These are phyloP conservation scores for Chytriomyces confervae DNA, from an alignment of 192 early-diverging fungal genomes.

Conservation along the genomic window DNA sequence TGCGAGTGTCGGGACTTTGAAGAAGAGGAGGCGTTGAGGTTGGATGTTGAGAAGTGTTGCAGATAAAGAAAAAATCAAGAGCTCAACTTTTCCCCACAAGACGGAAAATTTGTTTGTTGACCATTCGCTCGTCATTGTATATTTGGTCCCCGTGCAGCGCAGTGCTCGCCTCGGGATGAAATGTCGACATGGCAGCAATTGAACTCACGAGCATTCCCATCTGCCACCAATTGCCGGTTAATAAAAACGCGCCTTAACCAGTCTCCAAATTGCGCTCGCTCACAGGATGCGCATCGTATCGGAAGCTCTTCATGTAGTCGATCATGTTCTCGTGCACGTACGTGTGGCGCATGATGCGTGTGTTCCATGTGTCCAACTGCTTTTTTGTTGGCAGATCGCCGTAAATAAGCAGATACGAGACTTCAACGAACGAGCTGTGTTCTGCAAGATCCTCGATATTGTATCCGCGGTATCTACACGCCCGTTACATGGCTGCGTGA, in stretches of 20 bases:
- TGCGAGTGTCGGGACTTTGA: conserved; percentile 64
- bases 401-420: conserved; percentile 71
- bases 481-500: not conserved
- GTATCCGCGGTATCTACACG: conserved; percentile 58
- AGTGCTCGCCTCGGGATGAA: conserved; percentile 73
- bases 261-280: conserved; percentile 30
- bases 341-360: conserved; percentile 63
- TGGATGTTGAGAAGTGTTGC: too few relatives aligned
- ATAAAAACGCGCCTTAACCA: not conserved
- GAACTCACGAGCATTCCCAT: conserved; percentile 64
- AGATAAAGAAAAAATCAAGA: not conserved
- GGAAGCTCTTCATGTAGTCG: conserved; percentile 56
- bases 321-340: conserved; percentile 65
- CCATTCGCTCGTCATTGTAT: conserved; percentile 47
- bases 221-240: not conserved
- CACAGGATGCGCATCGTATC: conserved; percentile 71
- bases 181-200: conserved; percentile 67
- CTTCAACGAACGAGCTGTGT: conserved; percentile 69
- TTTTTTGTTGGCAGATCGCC: conserved; percentile 61
- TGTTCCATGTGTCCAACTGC: conserved; percentile 56
- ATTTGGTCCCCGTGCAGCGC: conserved; percentile 63
- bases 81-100: conserved; percentile 59
- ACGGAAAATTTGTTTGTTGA: conserved; percentile 75
- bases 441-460: conserved; percentile 71
- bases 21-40: not conserved